Evolutionary conservation across 768 basidiomycete genomes (phyloP), one percentile per base, ranked within the genome.

Genomic region (Boletellus emodensis): DNA sequence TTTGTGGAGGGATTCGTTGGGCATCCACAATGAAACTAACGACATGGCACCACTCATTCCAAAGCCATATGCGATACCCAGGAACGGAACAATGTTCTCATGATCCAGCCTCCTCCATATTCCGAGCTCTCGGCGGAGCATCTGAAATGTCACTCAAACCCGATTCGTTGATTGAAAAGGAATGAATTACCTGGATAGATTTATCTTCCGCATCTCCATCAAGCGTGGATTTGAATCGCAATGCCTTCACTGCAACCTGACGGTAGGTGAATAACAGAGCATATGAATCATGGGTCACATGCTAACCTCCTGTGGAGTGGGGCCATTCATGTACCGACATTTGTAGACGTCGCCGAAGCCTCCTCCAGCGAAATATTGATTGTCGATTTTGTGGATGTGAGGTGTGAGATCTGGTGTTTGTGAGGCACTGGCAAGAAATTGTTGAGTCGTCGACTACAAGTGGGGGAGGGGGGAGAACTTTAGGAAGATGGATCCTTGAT

Each of bases 11-110:
- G 49, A 53, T 12, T 57, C 61, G 33, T 64, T 60, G 6, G 61
- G 55, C 51, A 63, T 52, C 66, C 66, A 67, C 4, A 62, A 55
- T 11, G 58, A 67, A 12, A 68, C 66, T 15, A 42, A 42, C 6
- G 28, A 42, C 7, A 42, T 17, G 2, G 40, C 15, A 12, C n/a
- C 40, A 41, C 28, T 13, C 20, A 20, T 20, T 30, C 40, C 40
- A 3, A 42, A 30, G 5, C 40, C 33, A 15, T 44, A 35, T 15
- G 33, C 20, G 22, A 44, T 10, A 22, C 43, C 40, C 6, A 44
- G 3, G 40, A 52, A 52, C 3, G 51, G 51, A 6, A 52, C 51
- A 1, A 52, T 26, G 9, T 38, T 47, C 8, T 6, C 8, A 6
- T 52, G 51, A 1, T 37, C 13, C 2, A 52, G n/a, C 14, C 51